These are phyloP conservation scores for Colletotrichum agaves DNA, from an alignment of 2,329 filamentous ascomycete species.

Conservation along the genomic window DNA sequence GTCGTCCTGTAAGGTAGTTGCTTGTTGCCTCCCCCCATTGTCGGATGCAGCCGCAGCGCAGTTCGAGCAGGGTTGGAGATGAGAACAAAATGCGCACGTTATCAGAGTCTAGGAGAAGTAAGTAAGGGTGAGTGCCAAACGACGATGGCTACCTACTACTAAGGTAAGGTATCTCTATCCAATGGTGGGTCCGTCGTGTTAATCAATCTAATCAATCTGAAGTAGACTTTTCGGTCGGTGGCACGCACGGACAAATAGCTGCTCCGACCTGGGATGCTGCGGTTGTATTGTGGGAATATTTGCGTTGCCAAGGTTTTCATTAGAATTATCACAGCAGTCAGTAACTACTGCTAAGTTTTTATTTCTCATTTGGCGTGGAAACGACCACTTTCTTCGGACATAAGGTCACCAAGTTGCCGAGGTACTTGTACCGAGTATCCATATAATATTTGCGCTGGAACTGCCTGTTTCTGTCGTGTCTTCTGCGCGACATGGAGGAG, in stretches of 20 bases:
- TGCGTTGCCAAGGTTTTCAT: no score
- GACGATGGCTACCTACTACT: neutral
- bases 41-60: conserved; percentile 15
- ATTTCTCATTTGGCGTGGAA: no score
- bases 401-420: no score
- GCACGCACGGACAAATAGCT: conserved; percentile 27
- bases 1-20: conserved; percentile 4
- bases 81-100: neutral
- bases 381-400: no score
- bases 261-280: conserved; percentile 30
- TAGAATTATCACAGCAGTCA: no score
- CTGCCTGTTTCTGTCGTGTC: conserved; percentile 16
- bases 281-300: conserved; percentile 15
- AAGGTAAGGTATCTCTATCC: no score
- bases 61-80: neutral
- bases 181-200: conserved; percentile 11
- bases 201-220: conserved; percentile 38
- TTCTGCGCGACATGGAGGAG: conserved; percentile 24
- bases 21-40: conserved; percentile 10
- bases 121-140: neutral
- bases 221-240: conserved; percentile 22
- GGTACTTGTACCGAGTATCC: no score
- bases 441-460: no score
- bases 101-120: neutral
- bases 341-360: no score